Conservation (phyloP, 306 rosid genomes). For the Amphicarpaea edgeworthii region DNA sequence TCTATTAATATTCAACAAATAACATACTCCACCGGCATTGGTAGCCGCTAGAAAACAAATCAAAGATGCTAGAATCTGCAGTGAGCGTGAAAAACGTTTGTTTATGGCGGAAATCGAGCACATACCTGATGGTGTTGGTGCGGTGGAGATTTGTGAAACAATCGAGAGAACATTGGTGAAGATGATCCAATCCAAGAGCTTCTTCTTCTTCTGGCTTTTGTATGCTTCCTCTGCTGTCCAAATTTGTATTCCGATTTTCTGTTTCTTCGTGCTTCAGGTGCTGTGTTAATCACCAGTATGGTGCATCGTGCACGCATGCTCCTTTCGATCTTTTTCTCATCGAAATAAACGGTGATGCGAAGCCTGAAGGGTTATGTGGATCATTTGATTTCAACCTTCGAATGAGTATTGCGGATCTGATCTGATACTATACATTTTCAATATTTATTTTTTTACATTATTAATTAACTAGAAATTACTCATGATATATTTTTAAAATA, state of each 20-base stretch:
- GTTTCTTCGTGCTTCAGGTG: slow-evolving; percentile 49
- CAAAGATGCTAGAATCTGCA: slow-evolving; percentile 20
- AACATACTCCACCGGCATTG: slow-evolving; percentile 8
- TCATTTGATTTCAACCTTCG: slow-evolving; percentile 36
- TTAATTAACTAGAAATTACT: background rate
- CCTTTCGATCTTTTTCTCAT: background rate
- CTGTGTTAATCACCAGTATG: slow-evolving; percentile 47
- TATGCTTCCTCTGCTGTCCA: slow-evolving; percentile 28
- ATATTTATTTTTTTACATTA: background rate
- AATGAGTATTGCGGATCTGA: background rate
- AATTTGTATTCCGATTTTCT: slow-evolving; percentile 41
- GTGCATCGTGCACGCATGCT: slow-evolving; percentile 37
- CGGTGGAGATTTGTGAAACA: slow-evolving; percentile 55
- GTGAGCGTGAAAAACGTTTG: slow-evolving; percentile 13
- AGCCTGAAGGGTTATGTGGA: slow-evolving; percentile 16
- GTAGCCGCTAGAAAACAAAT: background rate
- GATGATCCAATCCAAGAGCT: slow-evolving; percentile 40
- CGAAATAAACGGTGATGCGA: slow-evolving; percentile 49
- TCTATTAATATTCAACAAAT: background rate
- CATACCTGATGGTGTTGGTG: slow-evolving; percentile 57
- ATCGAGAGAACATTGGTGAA: slow-evolving; percentile 68
- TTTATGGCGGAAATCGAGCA: slow-evolving; percentile 32
- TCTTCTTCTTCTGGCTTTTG: slow-evolving; percentile 32
- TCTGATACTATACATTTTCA: background rate
- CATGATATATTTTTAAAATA: background rate